Conservation (phyloP, 495 filamentous ascomycete genomes). For the Tricharina praecox region DNA sequence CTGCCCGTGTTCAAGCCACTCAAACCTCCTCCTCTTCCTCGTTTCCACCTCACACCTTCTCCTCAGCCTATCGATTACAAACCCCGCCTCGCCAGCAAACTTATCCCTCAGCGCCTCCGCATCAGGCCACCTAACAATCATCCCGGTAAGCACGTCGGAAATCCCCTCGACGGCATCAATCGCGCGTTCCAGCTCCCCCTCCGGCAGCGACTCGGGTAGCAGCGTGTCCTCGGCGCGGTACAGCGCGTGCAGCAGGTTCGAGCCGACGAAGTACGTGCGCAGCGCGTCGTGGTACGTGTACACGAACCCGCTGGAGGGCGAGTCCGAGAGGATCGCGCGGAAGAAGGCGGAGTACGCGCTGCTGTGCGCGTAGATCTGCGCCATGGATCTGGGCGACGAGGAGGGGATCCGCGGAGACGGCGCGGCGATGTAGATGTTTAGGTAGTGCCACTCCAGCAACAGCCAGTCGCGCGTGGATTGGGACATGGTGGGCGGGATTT, state of each 20-base stretch:
- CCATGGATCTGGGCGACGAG: conserved; percentile 48
- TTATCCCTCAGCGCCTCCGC: conserved; percentile 24
- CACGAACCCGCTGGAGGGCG: conserved; percentile 31
- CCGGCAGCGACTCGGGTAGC: conserved; percentile 25
- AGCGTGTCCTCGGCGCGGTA: conserved; percentile 36
- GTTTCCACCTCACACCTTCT: conserved; percentile 9
- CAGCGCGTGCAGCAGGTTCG: conserved; percentile 51
- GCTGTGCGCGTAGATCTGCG: conserved; percentile 66
- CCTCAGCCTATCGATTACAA: conserved; percentile 13
- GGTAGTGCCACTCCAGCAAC: conserved; percentile 67
- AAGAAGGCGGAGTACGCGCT: conserved; percentile 53
- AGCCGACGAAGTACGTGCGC: conserved; percentile 52
- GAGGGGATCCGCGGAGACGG: conserved; percentile 49
- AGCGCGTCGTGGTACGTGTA: conserved; percentile 61
- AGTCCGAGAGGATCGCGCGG: conserved; percentile 35
- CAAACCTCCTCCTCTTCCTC: conserved; percentile 9
- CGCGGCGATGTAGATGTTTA: conserved; percentile 65
- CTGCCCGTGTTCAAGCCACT: too few relatives aligned
- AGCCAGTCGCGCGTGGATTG: conserved; percentile 49
- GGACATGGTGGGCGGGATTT: conserved; percentile 41
- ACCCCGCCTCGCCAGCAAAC: conserved; percentile 19
- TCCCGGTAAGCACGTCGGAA: conserved; percentile 19
- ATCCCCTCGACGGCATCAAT: conserved; percentile 23
- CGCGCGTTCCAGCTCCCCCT: conserved; percentile 14
- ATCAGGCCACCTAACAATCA: conserved; percentile 27